A percentile compares a stretch with the other conserved stretches of the same genome.
Evolutionary conservation across 2,329 filamentous ascomycete species (phyloP).

Genomic region (Trichophyton schoenleinii): DNA sequence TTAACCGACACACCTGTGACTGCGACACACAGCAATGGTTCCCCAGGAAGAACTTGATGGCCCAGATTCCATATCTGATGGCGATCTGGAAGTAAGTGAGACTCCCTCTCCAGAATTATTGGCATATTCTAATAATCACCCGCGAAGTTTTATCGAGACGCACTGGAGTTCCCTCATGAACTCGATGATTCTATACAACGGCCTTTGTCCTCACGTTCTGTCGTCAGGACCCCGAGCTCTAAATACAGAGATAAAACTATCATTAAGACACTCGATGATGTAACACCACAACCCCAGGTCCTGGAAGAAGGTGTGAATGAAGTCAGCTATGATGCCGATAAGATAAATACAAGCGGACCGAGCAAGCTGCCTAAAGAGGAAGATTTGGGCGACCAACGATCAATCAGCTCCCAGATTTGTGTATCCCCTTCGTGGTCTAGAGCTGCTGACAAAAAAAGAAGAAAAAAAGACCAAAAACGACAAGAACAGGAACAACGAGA

Average conservation of each 20-base stretch:
- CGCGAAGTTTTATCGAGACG: not conserved
- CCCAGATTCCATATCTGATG: not conserved
- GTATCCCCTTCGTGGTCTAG: slow-evolving; percentile 14
- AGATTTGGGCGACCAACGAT: slow-evolving; percentile 23
- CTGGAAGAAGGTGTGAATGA: not conserved
- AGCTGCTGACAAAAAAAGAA: slow-evolving; percentile 10
- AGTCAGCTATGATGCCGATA: not conserved
- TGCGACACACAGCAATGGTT: not conserved
- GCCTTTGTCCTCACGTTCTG: slow-evolving; percentile 9
- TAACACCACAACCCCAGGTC: not conserved
- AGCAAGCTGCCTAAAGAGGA: slow-evolving; percentile 16
- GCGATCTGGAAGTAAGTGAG: not conserved
- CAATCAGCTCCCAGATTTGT: slow-evolving; percentile 13
- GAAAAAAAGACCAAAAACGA: slow-evolving; percentile 12
- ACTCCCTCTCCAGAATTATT: not conserved
- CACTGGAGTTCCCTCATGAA: not conserved
- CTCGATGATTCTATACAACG: slow-evolving; percentile 5
- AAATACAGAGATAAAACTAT: slow-evolving; percentile 8
- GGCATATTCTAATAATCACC: not conserved
- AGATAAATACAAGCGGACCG: no score
- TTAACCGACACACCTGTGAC: not conserved
- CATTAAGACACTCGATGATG: not conserved
- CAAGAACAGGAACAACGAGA: slow-evolving; percentile 14
- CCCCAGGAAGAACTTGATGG: not conserved
- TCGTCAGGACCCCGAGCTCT: slow-evolving; percentile 11